phyloP scores from a whole-genome alignment of 106 monocot genomes.

The Acorus gramineus region DNA sequence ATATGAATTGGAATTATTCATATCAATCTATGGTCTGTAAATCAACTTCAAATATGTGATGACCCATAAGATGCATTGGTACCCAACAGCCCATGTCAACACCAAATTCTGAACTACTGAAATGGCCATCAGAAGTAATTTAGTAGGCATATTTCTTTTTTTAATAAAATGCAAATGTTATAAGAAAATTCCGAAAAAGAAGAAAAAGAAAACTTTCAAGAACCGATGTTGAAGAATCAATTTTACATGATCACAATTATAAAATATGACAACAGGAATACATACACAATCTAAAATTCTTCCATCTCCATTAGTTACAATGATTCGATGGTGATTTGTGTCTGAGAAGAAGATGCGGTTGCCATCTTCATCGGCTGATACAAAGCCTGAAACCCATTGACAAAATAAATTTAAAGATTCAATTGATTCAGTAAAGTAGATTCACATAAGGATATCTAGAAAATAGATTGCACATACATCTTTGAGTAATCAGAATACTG shows the following conservation, averaged over 20 bases:
- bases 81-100: no score
- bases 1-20: no score
- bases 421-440: neutral
- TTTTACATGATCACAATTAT: neutral
- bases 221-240: neutral
- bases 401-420: neutral
- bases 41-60: no score
- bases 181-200: neutral
- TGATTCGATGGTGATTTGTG: constrained; percentile 77
- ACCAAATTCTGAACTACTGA: no score
- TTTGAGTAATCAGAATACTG: no score
- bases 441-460: no score
- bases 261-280: neutral
- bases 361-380: constrained; percentile 75
- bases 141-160: no score
- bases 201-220: neutral
- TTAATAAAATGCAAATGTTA: no score
- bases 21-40: no score
- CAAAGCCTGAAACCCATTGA: constrained; percentile 31
- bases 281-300: constrained; percentile 75
- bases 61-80: no score
- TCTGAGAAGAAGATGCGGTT: constrained; percentile 81
- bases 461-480: no score
- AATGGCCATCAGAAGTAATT: no score
- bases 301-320: constrained; percentile 57